Base-by-base conservation (phyloP, 2,329 filamentous ascomycete genomes). In the Penicillium digitatum region DNA sequence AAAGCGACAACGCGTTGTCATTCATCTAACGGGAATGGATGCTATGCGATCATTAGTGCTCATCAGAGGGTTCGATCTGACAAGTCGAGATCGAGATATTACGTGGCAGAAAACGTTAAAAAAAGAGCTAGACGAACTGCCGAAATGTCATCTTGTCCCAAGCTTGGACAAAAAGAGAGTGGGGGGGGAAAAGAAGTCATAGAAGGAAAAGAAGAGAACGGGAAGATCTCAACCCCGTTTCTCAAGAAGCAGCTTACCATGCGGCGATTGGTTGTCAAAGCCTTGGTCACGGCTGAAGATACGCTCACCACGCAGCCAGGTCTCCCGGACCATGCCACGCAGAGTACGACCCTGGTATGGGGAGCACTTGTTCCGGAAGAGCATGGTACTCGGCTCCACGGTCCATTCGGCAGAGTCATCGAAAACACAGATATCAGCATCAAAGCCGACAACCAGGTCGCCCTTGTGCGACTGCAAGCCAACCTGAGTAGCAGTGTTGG, bases 361-460 rank as follows among this genome's bases (percentile, higher is more conserved):
- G 54, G 87, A 91, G 78, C 90, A 92, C 68, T 90, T 90, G 74
- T 96, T 96, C 74, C 90, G 87, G 82, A 95, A 99, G 62, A 94
- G 82, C 91, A 99, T 95, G 47, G 90, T 90, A 58, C 82, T 85
- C 18, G 82, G 79, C 55, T 83, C 76, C 49, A 95, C 86, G 24
- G 85, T 81, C 81, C 93, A 99, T 63, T 82, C 81, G 22, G 84
- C 85, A n/a, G 81, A 76, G 60, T 95, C 90, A 69, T 97, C 93
- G 70, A 97, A 96, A 16, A 97, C 86, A 64, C 90, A 94, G 40
- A 97, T 81, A 69, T 97, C 93, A 0, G 87, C 93, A 73, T 97
- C 93, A 74, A 90, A 87, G 0, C 93, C 93, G 0, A 85, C 87
- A 55, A 81, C 82, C 38, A 96, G 75, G 49, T 87, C 86, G n/a